These are phyloP conservation scores for Pythium utonaiense DNA, from an alignment of 352 stramenopile species.

Conservation along the genomic window DNA sequence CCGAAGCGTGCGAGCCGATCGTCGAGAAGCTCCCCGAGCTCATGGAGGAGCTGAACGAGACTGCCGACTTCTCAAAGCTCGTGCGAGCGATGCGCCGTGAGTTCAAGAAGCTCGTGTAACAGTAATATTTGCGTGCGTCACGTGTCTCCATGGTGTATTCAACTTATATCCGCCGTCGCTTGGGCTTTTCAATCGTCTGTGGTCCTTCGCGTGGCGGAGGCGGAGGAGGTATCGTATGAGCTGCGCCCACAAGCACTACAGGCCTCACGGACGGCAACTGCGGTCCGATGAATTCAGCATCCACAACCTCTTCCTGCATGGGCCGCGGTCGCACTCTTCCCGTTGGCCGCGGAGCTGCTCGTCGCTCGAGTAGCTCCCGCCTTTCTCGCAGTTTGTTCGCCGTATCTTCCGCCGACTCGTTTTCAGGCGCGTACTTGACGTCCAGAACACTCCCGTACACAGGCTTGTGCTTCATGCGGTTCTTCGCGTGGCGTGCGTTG, in stretches of 20 bases:
- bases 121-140: no score
- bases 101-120: conserved; percentile 66
- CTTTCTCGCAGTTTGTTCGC: conserved; percentile 52
- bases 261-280: conserved; percentile 25
- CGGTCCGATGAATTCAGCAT: conserved; percentile 43
- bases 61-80: conserved; percentile 67
- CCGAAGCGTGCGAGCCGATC: conserved; percentile 56
- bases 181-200: conserved; percentile 7
- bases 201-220: background rate
- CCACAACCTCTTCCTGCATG: background rate
- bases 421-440: conserved; percentile 60
- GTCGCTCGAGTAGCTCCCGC: conserved; percentile 47
- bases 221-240: background rate
- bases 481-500: conserved; percentile 69
- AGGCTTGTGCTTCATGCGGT: conserved; percentile 45
- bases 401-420: conserved; percentile 60
- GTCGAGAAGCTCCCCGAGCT: conserved; percentile 46
- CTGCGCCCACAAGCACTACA: background rate
- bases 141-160: no score
- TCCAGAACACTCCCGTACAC: conserved; percentile 64
- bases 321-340: background rate
- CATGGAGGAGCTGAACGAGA: conserved; percentile 58
- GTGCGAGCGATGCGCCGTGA: conserved; percentile 75
- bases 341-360: conserved; percentile 16
- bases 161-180: conserved; percentile 26